Conservation (phyloP, 768 basidiomycete genomes). For the Leucocoprinus leucothites region DNA sequence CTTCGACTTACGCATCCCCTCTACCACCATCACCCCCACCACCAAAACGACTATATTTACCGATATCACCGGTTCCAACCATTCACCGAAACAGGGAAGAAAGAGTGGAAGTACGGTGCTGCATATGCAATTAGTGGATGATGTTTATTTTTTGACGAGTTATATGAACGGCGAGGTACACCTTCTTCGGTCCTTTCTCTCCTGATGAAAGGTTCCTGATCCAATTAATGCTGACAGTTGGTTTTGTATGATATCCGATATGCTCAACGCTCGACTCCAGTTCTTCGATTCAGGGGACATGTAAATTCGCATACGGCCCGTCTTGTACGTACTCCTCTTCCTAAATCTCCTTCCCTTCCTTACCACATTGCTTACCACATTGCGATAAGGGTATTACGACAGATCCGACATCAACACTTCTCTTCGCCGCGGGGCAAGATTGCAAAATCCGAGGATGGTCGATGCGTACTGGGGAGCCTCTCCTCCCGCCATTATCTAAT, state of each 20-base stretch:
- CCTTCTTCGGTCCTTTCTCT: neutral
- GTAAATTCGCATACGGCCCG: constrained; percentile 49
- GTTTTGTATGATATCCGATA: constrained; percentile 64
- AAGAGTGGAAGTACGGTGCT: constrained; percentile 43
- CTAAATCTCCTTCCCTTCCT: constrained; percentile 1
- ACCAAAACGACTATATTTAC: neutral
- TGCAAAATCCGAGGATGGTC: constrained; percentile 67
- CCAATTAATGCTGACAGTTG: constrained; percentile 35
- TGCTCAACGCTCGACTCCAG: constrained; percentile 31
- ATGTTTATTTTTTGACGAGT: constrained; percentile 52
- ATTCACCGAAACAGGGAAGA: no score
- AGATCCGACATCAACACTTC: constrained; percentile 52
- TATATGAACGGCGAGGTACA: constrained; percentile 58
- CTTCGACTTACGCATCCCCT: constrained; percentile 54
- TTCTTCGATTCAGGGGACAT: constrained; percentile 50
- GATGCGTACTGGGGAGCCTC: constrained; percentile 46
- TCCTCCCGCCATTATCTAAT: constrained; percentile 23
- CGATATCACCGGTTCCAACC: neutral
- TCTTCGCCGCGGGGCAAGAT: constrained; percentile 74
- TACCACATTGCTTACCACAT: neutral
- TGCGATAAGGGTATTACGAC: constrained; percentile 52
- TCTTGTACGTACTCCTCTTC: constrained; percentile 39
- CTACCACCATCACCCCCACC: neutral
- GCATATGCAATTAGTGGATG: constrained; percentile 46
- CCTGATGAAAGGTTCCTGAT: no score